Evolutionary conservation across 148 eudicot species (phyloP).

Genomic region (Cornus controversa): DNA sequence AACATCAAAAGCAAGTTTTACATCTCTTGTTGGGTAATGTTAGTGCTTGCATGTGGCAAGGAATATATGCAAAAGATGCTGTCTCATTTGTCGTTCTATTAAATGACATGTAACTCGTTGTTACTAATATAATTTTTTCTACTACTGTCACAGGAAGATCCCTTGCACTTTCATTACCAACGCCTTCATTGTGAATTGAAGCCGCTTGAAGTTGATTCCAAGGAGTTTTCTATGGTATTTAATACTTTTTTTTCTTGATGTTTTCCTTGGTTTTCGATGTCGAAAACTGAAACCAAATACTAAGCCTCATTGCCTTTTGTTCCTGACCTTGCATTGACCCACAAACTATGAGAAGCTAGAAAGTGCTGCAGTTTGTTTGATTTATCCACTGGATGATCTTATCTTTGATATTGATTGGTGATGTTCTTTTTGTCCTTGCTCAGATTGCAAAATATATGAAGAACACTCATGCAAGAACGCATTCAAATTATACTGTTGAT

Average conservation of each 20-base stretch:
- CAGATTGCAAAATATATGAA: slow-evolving; percentile 75
- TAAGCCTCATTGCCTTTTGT: background rate
- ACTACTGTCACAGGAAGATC: slow-evolving; percentile 62
- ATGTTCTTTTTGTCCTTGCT: background rate
- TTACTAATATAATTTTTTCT: background rate
- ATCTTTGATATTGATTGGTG: background rate
- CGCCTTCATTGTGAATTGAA: slow-evolving; percentile 70
- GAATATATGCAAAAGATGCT: too few species aligned
- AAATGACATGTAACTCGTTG: too few species aligned
- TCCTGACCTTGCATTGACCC: background rate
- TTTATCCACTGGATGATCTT: background rate
- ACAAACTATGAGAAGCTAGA: background rate
- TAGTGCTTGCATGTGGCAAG: too few species aligned
- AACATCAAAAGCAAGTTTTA: too few species aligned
- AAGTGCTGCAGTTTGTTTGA: slow-evolving; percentile 8
- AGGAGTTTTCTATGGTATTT: slow-evolving; percentile 75
- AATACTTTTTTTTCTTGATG: background rate
- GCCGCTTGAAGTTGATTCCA: slow-evolving; percentile 70
- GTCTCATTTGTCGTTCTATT: too few species aligned
- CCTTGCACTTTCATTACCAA: slow-evolving; percentile 71
- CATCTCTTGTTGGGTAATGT: too few species aligned
- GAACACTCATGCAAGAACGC: slow-evolving; percentile 96
- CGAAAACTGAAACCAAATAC: background rate
- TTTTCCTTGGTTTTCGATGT: slow-evolving; percentile 7
- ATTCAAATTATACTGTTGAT: slow-evolving; percentile 71